Conservation (phyloP, 2,329 filamentous ascomycete species). For the Colletotrichum brevisporum region DNA sequence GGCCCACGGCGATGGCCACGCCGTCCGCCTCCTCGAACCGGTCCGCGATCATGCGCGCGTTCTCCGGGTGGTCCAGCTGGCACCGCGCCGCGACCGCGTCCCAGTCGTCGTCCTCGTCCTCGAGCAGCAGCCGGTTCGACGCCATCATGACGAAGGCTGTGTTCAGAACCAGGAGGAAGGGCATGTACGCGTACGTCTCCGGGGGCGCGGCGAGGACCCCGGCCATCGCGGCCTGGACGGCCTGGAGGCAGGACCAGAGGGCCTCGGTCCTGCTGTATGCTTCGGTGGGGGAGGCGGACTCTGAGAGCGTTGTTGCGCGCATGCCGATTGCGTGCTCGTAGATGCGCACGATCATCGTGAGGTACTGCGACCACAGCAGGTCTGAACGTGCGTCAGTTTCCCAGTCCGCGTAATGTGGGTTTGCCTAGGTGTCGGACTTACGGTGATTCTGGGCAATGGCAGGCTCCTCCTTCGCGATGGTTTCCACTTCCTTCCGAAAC, state of each 20-base stretch:
- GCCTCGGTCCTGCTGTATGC: conserved; percentile 50
- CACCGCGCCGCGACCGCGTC: conserved; percentile 50
- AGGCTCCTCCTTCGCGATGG: conserved; percentile 33
- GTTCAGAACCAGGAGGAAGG: conserved; percentile 48
- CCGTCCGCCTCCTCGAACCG: conserved; percentile 50
- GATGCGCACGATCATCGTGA: conserved; percentile 50
- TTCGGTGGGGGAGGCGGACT: conserved; percentile 34
- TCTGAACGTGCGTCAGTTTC: conserved; percentile 41
- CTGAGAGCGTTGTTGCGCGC: conserved; percentile 40
- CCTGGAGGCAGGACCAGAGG: conserved; percentile 55
- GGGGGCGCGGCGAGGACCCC: conserved; percentile 46
- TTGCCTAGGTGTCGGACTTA: background rate
- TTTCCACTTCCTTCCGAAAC: conserved; percentile 51
- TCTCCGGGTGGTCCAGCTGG: conserved; percentile 50
- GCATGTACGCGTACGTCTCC: conserved; percentile 46
- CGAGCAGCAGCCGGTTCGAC: conserved; percentile 51
- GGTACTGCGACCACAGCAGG: conserved; percentile 52
- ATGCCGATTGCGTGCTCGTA: conserved; percentile 55
- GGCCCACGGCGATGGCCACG: conserved; percentile 43
- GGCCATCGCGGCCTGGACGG: conserved; percentile 46
- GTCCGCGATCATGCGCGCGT: conserved; percentile 47
- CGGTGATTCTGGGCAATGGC: conserved; percentile 17
- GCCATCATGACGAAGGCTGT: conserved; percentile 54
- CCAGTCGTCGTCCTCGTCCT: conserved; percentile 54
- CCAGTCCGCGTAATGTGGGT: fast-evolving